Conservation (phyloP, 352 stramenopile species). For the Hyaloperonospora arabidopsidis region DNA sequence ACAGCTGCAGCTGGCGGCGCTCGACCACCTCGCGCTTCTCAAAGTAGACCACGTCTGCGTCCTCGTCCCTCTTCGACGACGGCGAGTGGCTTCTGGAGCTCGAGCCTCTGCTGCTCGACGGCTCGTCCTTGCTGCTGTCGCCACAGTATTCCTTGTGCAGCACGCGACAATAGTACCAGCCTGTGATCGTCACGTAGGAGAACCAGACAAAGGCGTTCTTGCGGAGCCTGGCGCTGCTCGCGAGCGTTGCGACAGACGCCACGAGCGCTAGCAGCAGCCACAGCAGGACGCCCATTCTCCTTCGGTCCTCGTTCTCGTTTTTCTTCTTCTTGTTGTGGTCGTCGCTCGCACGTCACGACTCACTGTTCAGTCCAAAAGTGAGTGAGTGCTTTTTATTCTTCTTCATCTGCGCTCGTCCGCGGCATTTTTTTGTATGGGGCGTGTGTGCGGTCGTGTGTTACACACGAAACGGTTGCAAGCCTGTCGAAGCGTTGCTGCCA, state of each 20-base stretch:
- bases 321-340: not conserved
- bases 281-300: slow-evolving; percentile 35
- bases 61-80: slow-evolving; percentile 3
- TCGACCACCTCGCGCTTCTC: slow-evolving; percentile 35
- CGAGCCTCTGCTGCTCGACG: slow-evolving; percentile 3
- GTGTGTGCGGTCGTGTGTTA: not conserved
- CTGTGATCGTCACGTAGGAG: slow-evolving; percentile 72
- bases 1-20: slow-evolving; percentile 21
- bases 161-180: slow-evolving; percentile 79
- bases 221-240: slow-evolving; percentile 39
- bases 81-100: not conserved
- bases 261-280: slow-evolving; percentile 36
- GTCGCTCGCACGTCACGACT: no score
- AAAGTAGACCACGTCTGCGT: slow-evolving; percentile 43
- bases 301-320: slow-evolving; percentile 6
- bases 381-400: no score
- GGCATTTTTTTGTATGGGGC: no score
- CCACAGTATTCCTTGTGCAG: slow-evolving; percentile 52
- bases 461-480: no score
- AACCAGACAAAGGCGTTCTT: slow-evolving; percentile 63
- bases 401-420: no score
- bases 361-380: no score
- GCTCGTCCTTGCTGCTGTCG: slow-evolving; percentile 8
- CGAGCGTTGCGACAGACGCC: slow-evolving; percentile 35
- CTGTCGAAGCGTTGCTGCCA: no score